Base-by-base conservation (phyloP, 495 filamentous ascomycete species). In the Neurospora sp. region DNA sequence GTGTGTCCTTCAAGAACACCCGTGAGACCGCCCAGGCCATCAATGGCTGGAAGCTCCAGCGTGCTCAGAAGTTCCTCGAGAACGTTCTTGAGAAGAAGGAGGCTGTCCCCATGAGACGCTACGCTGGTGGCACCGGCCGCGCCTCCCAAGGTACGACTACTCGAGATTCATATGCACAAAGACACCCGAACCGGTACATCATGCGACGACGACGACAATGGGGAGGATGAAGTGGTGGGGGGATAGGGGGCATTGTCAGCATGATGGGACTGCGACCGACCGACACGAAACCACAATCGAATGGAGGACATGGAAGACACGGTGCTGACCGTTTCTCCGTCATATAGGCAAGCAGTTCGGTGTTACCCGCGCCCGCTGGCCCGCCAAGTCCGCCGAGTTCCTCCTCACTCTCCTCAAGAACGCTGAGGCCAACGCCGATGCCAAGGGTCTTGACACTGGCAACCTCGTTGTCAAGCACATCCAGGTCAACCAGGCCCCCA, bases 1-100 rank as follows among this genome's bases (percentile, higher is more conserved):
- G 96, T 80, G 94, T 97, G 81, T 96, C 92, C 78, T 98, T 97
- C 92, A 98, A 98, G 90, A 98, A 99, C 90, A 98, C 96, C 84
- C 93, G 95, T 82, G 96, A 99, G 88, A 97, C 96, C 76, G 96
- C 96, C 72, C 94, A 98, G 87, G 94, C 95, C 75, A 94, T 98
- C 90, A 98, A 93, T 85, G 95, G 96, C 85, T 97, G 95, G 96
- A 98, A 98, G 89, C 87, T 98, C 80, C 86, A 91, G 84, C 96
- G 96, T 81, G 96, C 96, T 75, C 86, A 97, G 77, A 89, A 87
- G 80, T 99, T 94, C 90, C 91, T 99, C 81, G 93, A 96, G 87
- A 98, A 98, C 84, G 96, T 99, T 77, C 89, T 90, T 82, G 90
- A 91, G 84, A 93, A 98, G 87, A 91, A 90, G 84, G 95, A 98